Percentiles rank a stretch among this genome's conserved stretches.
Evolutionary conservation across 768 basidiomycete genomes (phyloP).

Genomic region (Lentinula edodes): DNA sequence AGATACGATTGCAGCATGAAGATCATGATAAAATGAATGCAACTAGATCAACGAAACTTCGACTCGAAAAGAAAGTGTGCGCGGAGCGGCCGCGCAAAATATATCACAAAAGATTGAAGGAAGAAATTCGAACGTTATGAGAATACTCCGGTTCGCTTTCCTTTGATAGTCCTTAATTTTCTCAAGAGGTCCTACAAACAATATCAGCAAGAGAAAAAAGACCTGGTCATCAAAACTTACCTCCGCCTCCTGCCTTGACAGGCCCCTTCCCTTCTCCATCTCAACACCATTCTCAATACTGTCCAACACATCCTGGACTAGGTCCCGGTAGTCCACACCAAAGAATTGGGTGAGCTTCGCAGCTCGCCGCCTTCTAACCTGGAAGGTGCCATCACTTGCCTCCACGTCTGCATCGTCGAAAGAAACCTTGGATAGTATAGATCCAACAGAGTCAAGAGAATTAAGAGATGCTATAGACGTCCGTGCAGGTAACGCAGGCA

Average conservation of each 20-base stretch:
- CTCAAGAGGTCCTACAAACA: constrained; percentile 45
- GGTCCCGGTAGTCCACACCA: constrained; percentile 76
- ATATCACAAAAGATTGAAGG: not conserved
- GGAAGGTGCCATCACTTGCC: constrained; percentile 37
- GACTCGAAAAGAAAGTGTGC: not conserved
- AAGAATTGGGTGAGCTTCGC: constrained; percentile 87
- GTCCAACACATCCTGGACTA: constrained; percentile 73
- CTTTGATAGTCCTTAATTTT: constrained; percentile 48
- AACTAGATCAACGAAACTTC: not conserved
- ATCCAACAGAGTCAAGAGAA: not conserved
- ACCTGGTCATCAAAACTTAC: constrained; percentile 33
- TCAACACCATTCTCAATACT: constrained; percentile 74
- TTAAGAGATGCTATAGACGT: constrained; percentile 44
- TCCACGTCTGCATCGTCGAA: constrained; percentile 6
- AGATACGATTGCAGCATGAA: not conserved
- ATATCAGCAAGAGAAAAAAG: constrained; percentile 7
- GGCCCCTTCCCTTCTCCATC: constrained; percentile 65
- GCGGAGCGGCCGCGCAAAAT: not conserved
- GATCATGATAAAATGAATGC: not conserved
- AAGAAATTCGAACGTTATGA: constrained; percentile 1
- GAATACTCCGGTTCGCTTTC: constrained; percentile 35
- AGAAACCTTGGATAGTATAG: not conserved
- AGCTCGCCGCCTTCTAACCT: constrained; percentile 64
- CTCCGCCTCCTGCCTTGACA: constrained; percentile 61
- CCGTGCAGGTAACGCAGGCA: constrained; percentile 71